Conservation (phyloP, 2,329 filamentous ascomycete genomes). For the Colletotrichum lindemuthianum region DNA sequence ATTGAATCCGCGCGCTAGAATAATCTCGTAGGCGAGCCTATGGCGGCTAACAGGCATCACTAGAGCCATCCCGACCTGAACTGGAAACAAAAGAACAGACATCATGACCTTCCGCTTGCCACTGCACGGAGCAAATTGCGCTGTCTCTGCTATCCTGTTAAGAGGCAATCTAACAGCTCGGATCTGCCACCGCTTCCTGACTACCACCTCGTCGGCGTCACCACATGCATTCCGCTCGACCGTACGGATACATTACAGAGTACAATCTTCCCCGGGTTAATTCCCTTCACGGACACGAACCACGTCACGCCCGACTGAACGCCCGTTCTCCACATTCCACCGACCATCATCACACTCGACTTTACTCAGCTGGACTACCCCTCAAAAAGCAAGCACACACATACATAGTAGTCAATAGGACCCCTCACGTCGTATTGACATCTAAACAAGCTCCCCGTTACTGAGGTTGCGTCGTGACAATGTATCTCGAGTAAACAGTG, state of each 20-base stretch:
- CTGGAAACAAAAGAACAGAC: slow-evolving; percentile 30
- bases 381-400: neutral
- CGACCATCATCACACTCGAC: no score
- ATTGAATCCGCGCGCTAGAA: slow-evolving; percentile 6
- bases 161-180: no score
- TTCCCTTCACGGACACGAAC: neutral
- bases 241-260: no score
- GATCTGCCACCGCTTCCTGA: no score
- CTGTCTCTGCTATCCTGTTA: no score
- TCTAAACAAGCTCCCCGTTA: slow-evolving; percentile 1
- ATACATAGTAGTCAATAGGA: neutral
- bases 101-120: no score
- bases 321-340: neutral
- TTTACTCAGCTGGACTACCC: no score
- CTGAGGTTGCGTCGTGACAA: slow-evolving; percentile 28
- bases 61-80: slow-evolving; percentile 26
- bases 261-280: slow-evolving; percentile 17
- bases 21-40: neutral
- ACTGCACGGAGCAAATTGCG: no score
- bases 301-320: slow-evolving; percentile 11
- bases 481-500: slow-evolving; percentile 30
- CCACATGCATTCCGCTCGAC: no score
- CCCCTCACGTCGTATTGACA: neutral
- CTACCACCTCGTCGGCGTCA: no score
- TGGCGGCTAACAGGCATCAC: neutral